These are phyloP conservation scores for Cercospora nicotianae DNA, from an alignment of 2,329 filamentous ascomycete species.

Conservation along the genomic window DNA sequence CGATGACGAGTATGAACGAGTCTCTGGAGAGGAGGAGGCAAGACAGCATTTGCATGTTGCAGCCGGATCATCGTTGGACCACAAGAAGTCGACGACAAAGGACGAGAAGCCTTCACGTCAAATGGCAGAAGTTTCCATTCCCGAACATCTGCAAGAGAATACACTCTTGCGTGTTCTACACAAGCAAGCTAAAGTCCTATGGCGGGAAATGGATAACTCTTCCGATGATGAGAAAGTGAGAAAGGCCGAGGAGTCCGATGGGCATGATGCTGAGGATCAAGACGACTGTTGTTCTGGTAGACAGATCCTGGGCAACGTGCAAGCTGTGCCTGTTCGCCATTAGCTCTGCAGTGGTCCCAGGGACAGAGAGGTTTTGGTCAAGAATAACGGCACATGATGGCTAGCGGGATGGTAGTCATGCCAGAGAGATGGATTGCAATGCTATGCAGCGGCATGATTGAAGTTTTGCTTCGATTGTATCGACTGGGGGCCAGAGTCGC, in stretches of 20 bases:
- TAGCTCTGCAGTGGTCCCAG: not conserved
- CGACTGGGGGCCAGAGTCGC: too few relatives aligned
- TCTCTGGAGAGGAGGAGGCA: conserved; percentile 17
- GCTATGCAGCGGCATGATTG: not conserved
- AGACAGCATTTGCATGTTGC: conserved; percentile 16
- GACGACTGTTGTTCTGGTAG: not conserved
- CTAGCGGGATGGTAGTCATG: not conserved
- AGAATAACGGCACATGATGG: not conserved
- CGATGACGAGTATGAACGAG: conserved; percentile 18
- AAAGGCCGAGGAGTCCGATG: not conserved
- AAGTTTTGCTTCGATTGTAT: not conserved
- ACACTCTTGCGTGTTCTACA: conserved; percentile 27
- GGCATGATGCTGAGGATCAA: not conserved
- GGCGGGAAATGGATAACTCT: conserved; percentile 32
- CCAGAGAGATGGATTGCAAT: not conserved
- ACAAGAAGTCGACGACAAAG: conserved; percentile 1
- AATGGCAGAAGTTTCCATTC: conserved; percentile 25
- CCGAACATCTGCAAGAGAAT: conserved; percentile 26
- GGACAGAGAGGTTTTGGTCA: not conserved
- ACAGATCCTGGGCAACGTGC: not conserved
- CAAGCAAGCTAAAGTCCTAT: conserved; percentile 26
- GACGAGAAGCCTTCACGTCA: conserved; percentile 10
- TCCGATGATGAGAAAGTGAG: conserved; percentile 23
- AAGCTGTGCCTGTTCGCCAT: not conserved
- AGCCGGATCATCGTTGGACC: not conserved